phyloP scores from a whole-genome alignment of 2,329 filamentous ascomycete species.

The Scleromitrula shiraiana region DNA sequence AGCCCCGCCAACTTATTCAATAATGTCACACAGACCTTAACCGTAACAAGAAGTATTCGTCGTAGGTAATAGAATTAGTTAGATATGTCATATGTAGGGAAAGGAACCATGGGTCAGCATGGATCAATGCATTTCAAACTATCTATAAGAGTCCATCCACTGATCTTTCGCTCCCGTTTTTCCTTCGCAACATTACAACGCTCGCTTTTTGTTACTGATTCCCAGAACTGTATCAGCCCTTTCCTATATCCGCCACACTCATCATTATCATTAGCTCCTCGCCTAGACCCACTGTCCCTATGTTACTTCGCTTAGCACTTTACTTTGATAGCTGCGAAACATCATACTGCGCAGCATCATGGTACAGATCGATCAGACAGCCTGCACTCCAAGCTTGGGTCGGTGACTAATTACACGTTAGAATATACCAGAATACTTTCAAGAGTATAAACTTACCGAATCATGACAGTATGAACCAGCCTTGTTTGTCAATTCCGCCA shows the following conservation, averaged over 20 bases:
- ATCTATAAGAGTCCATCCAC: no score
- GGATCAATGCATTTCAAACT: no score
- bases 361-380: slow-evolving; percentile 91
- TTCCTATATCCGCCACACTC: not conserved
- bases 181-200: no score
- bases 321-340: slow-evolving; percentile 15
- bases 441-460: slow-evolving; percentile 56
- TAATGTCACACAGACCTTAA: no score
- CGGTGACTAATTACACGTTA: slow-evolving; percentile 55
- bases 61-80: no score
- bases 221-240: no score
- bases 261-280: not conserved
- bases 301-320: not conserved
- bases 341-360: slow-evolving; percentile 59
- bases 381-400: slow-evolving; percentile 96
- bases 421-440: slow-evolving; percentile 11
- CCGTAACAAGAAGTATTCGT: no score
- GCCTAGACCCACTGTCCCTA: not conserved
- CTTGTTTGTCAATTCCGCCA: slow-evolving; percentile 91
- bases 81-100: no score
- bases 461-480: slow-evolving; percentile 75
- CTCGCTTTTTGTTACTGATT: no score
- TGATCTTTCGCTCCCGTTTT: no score
- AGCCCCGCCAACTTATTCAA: no score
- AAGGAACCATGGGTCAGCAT: no score